Evolutionary conservation across 2,329 filamentous ascomycete genomes (phyloP), one percentile per base, ranked within the genome.

Genomic region (Scorias spongiosa): DNA sequence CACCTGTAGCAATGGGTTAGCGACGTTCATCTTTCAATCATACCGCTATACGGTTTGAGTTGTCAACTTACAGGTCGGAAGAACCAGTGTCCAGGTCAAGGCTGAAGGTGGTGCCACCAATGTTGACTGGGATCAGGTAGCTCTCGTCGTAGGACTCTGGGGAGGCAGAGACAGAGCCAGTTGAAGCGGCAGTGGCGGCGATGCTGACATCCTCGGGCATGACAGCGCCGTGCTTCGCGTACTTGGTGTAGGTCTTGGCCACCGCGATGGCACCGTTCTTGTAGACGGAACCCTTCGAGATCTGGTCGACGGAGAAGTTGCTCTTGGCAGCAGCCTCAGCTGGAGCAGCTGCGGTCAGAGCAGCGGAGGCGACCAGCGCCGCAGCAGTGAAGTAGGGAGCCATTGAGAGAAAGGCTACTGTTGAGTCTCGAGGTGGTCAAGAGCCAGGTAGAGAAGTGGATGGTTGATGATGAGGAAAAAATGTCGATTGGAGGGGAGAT

Each of bases 41-140:
- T 17, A 17, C 41, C 11, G 30, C 29, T 18, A 26, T 26, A 7
- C 7, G 3, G 20, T 26, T 26, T 26, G 7, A 7, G 4, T 26
- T 3, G 14, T 28, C 39, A 41, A 64, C 72, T 65, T 61, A 77
- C 80, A 83, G 72, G 62, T 82, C 79, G 37, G 77, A 69, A 49
- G 68, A 81, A 49, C 69, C 80, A 11, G 82, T 87, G 51, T 87
- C 83, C 47, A 87, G 72, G 57, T 84, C 80, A 47, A 87, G 59
- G 46, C 76, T 71, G 49, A 84, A 57, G 2, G 65, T 72, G 52
- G 80, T 76, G 56, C 71, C 63, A 39, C 81, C 83, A 48, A 86
- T 66, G 2, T 66, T 69, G 40, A 86, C 74, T 0, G 78, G 75
- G 49, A 59, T 63, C 6, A 68, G 59, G 52, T 68, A 68, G 43